Conservation (phyloP, 2,329 filamentous ascomycete genomes). For the Alternaria incomplexa region DNA sequence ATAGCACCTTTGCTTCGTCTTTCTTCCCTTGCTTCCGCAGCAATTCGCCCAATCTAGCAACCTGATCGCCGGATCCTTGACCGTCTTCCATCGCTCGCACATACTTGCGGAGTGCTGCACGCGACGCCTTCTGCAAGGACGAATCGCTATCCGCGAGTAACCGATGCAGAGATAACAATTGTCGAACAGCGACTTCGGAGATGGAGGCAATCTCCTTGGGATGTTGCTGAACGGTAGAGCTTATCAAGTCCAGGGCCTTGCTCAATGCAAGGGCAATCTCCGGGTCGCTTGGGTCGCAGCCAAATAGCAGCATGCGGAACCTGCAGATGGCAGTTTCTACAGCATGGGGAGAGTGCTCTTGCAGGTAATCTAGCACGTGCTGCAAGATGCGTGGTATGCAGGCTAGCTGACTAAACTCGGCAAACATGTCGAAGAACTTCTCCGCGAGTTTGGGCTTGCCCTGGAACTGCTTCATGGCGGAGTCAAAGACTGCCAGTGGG, state of each 20-base stretch:
- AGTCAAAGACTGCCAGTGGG: conserved; percentile 88
- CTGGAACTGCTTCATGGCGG: conserved; percentile 78
- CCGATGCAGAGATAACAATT: conserved; percentile 56
- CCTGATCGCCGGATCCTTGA: conserved; percentile 31
- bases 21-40: conserved; percentile 35
- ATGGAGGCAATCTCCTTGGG: conserved; percentile 45
- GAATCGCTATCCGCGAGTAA: conserved; percentile 57
- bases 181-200: conserved; percentile 55
- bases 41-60: conserved; percentile 27
- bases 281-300: conserved; percentile 66
- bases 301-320: conserved; percentile 73
- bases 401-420: conserved; percentile 69
- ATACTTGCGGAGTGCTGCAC: conserved; percentile 49
- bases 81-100: conserved; percentile 34
- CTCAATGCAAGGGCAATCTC: conserved; percentile 77
- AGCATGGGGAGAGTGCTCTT: conserved; percentile 61
- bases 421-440: conserved; percentile 81
- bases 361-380: conserved; percentile 73
- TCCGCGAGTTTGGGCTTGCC: conserved; percentile 70
- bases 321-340: conserved; percentile 70
- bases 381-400: conserved; percentile 71
- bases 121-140: conserved; percentile 60
- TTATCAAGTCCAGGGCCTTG: conserved; percentile 68
- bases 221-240: conserved; percentile 53
- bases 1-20: conserved; percentile 35